Conservation (phyloP, 2,329 filamentous ascomycete genomes). For the Alternaria infectoria region DNA sequence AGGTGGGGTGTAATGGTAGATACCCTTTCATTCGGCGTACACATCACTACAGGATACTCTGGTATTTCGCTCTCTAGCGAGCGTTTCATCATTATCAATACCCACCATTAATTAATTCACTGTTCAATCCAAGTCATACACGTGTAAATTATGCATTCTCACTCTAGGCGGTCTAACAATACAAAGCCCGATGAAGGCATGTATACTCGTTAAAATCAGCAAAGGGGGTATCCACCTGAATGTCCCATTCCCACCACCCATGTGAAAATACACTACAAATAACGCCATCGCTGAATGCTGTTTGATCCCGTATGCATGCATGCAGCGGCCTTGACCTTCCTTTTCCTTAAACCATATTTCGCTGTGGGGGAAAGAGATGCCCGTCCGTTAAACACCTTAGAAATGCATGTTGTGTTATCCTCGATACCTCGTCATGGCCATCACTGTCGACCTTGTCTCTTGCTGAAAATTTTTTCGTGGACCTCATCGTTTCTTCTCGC, state of each 20-base stretch:
- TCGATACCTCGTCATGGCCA: neutral
- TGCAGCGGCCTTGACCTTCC: neutral
- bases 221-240: constrained; percentile 9
- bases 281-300: constrained; percentile 37
- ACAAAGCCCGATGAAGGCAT: neutral
- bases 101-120: neutral
- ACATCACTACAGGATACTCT: neutral
- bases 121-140: neutral
- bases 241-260: neutral
- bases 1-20: neutral
- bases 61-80: neutral
- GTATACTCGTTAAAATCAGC: neutral
- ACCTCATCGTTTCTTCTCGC: neutral
- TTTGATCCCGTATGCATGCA: constrained; percentile 1
- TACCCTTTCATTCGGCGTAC: neutral
- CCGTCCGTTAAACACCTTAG: constrained; percentile 1
- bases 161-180: neutral
- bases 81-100: neutral
- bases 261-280: neutral
- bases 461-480: neutral
- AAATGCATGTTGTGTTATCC: constrained; percentile 4
- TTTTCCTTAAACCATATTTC: neutral
- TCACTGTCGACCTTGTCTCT: neutral
- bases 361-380: neutral
- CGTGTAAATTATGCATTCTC: neutral